Percentiles rank a stretch among this genome's conserved stretches.
These are phyloP conservation scores for Boletus tomentosulus DNA, from an alignment of 768 basidiomycete species.

Conservation along the genomic window DNA sequence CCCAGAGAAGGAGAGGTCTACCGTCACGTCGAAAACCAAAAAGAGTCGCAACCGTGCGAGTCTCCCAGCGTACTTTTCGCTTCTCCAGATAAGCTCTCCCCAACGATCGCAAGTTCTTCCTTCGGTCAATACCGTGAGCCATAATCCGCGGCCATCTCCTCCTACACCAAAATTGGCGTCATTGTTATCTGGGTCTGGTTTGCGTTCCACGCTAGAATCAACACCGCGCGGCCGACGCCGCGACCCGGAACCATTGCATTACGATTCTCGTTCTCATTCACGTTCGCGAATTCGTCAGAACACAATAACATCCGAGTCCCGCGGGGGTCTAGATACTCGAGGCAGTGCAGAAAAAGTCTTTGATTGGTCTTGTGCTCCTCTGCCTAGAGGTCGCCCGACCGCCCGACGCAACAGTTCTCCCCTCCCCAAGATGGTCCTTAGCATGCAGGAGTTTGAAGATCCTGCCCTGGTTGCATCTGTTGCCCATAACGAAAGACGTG, in stretches of 20 bases:
- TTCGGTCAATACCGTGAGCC: slow-evolving; percentile 40
- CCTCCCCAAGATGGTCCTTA: slow-evolving; percentile 44
- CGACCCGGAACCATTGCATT: slow-evolving; percentile 32
- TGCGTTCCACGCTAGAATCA: slow-evolving; percentile 36
- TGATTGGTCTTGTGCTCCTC: slow-evolving; percentile 44
- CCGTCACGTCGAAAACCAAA: slow-evolving; percentile 39
- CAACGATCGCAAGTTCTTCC: slow-evolving; percentile 37
- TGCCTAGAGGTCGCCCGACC: slow-evolving; percentile 42
- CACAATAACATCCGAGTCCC: slow-evolving; percentile 7
- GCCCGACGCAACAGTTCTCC: slow-evolving; percentile 57
- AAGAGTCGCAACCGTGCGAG: slow-evolving; percentile 64
- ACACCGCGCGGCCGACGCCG: slow-evolving; percentile 55
- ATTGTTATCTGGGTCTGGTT: slow-evolving; percentile 30
- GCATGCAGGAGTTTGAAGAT: slow-evolving; percentile 33
- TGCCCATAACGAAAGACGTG: slow-evolving; percentile 38
- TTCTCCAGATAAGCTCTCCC: slow-evolving; percentile 51
- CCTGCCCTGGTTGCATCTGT: slow-evolving; percentile 22
- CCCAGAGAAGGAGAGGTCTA: slow-evolving; percentile 23
- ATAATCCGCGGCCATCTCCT: slow-evolving; percentile 46
- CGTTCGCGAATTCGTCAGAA: slow-evolving; percentile 34
- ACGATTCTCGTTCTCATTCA: slow-evolving; percentile 40
- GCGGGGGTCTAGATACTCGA: slow-evolving; percentile 22
- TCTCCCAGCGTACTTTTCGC: slow-evolving; percentile 72
- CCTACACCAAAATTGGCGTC: slow-evolving; percentile 53
- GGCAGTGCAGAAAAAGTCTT: slow-evolving; percentile 42